These are phyloP conservation scores for Solanum rostratum DNA, from an alignment of 257 asterid genomes.

Conservation along the genomic window DNA sequence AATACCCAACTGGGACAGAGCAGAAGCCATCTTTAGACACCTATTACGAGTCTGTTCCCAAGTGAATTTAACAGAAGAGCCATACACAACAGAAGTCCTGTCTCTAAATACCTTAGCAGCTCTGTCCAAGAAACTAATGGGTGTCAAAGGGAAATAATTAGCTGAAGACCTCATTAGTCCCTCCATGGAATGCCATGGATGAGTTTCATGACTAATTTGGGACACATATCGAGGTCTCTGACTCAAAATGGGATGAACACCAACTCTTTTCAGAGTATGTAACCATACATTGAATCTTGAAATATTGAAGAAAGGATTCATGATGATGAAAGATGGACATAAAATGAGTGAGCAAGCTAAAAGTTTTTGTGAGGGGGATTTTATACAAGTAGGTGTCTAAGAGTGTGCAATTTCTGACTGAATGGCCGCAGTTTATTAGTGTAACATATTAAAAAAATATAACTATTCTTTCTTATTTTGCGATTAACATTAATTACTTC, in stretches of 20 bases:
- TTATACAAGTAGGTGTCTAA: neutral
- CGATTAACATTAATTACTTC: too few species aligned
- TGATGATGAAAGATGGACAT: neutral
- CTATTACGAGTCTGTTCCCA: constrained; percentile 23
- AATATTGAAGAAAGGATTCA: neutral
- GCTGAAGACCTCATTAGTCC: constrained; percentile 9
- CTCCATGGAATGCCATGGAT: neutral
- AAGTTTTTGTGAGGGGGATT: neutral
- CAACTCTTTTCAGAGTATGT: neutral
- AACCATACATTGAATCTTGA: neutral
- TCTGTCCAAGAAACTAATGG: constrained; percentile 27
- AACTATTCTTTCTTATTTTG: too few species aligned
- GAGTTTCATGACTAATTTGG: neutral
- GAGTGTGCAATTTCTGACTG: neutral
- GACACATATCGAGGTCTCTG: neutral
- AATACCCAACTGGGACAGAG: neutral
- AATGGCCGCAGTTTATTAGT: too few species aligned
- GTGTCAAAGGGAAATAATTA: constrained; percentile 22
- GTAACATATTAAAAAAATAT: too few species aligned
- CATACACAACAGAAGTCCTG: constrained; percentile 22
- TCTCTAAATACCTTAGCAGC: constrained; percentile 24
- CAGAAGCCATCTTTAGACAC: constrained; percentile 20
- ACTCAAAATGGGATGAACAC: neutral
- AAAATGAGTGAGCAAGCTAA: neutral
- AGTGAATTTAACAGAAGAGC: constrained; percentile 14